phyloP scores from a whole-genome alignment of 192 early-diverging fungal species.

The Gaertneriomyces sp. region DNA sequence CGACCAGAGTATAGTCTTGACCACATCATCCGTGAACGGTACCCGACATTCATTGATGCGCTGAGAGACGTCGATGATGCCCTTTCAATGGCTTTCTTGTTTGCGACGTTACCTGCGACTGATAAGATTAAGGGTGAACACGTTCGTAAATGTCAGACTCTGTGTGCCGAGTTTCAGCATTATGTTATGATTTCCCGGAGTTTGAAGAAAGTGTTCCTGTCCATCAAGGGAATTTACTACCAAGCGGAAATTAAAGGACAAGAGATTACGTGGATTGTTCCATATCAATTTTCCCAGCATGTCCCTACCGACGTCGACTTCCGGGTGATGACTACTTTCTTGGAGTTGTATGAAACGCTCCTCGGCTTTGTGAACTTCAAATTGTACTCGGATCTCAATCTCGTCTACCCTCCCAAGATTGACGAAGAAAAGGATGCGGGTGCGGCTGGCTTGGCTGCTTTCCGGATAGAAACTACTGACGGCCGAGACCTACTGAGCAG shows the following conservation, averaged over 20 bases:
- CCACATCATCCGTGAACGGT: conserved; percentile 93
- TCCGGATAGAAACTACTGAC: conserved; percentile 58
- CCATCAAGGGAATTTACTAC: conserved; percentile 99
- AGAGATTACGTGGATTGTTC: conserved; percentile 88
- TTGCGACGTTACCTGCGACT: conserved; percentile 82
- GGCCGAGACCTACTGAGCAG: conserved; percentile 36
- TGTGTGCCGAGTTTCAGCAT: conserved; percentile 91
- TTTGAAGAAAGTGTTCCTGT: conserved; percentile 87
- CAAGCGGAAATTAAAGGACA: conserved; percentile 97
- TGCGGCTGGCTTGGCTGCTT: conserved; percentile 63
- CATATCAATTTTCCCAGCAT: conserved; percentile 89
- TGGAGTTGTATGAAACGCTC: conserved; percentile 92
- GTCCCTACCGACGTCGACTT: conserved; percentile 94
- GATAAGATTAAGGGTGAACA: conserved; percentile 42
- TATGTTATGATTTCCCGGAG: conserved; percentile 76
- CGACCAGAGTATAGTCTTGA: conserved; percentile 85
- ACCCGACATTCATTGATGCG: conserved; percentile 91
- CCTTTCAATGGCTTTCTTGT: conserved; percentile 93
- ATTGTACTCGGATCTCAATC: conserved; percentile 81
- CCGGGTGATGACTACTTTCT: conserved; percentile 93
- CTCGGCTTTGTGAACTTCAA: conserved; percentile 93
- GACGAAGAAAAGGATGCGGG: conserved; percentile 60
- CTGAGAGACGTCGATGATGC: conserved; percentile 95
- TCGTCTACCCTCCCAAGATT: conserved; percentile 87
- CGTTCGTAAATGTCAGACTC: conserved; percentile 63